These are phyloP conservation scores for Medicago ruthenica DNA, from an alignment of 306 rosid genomes.

Conservation along the genomic window DNA sequence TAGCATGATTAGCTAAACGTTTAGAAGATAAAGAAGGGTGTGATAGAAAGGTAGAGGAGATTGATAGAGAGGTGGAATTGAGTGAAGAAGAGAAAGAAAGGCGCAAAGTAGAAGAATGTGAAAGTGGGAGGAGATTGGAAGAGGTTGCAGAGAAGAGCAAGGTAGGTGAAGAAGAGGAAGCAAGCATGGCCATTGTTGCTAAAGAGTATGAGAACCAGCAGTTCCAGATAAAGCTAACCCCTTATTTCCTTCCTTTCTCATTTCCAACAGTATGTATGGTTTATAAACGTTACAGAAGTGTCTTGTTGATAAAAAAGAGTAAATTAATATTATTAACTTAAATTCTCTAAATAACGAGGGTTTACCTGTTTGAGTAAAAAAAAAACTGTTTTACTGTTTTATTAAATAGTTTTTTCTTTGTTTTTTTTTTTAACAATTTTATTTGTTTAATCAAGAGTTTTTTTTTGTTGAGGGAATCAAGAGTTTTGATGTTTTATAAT, in stretches of 20 bases:
- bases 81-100: conserved; percentile 62
- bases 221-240: conserved; percentile 46
- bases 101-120: conserved; percentile 52
- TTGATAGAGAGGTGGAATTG: conserved; percentile 56
- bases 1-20: conserved; percentile 41
- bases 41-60: conserved; percentile 51
- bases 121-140: conserved; percentile 53
- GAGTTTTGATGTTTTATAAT: too few species aligned
- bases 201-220: conserved; percentile 59
- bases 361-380: background rate
- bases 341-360: background rate
- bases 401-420: too few species aligned
- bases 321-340: background rate
- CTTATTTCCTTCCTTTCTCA: background rate
- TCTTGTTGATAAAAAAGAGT: background rate
- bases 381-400: too few species aligned
- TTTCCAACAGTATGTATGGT: conserved; percentile 7
- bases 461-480: too few species aligned
- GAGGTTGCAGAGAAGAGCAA: conserved; percentile 58
- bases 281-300: background rate
- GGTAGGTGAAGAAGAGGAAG: conserved; percentile 71
- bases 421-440: too few species aligned
- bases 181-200: conserved; percentile 80
- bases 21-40: conserved; percentile 45
- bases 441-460: too few species aligned